Base-by-base conservation (phyloP, 148 eudicot species). In the Vaccinium myrtillus region DNA sequence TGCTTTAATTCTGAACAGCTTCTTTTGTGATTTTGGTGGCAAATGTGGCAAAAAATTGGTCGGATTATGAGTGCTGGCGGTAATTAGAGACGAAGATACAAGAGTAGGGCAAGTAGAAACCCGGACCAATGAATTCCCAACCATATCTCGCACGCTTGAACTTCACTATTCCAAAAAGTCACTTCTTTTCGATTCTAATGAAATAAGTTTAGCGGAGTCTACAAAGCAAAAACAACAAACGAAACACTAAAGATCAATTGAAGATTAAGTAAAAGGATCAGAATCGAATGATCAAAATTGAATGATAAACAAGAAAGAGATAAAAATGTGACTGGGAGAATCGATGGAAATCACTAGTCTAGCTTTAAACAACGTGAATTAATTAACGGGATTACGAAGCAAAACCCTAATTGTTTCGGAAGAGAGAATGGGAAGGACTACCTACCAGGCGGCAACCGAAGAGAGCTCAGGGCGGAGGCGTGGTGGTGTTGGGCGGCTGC, bases 81-180 rank as follows among this genome's bases (percentile, higher is more conserved):
- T 83, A 77, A 84, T 36, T 46, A 88, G 65, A 79, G 87, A 84
- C 23, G 89, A 81, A 74, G 91, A 85, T 36, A 92, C 74, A 75
- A 85, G 82, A 74, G 89, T 39, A 25, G 93, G 86, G 80, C 87
- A 77, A 61, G 89, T 81, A 18, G 88, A 83, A 76, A 89, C 88
- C 83, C 90, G 90, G 73, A 87, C 86, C 81, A 86, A 39, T 54
- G 91, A 87, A 89, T 86, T 90, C 76, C 92, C 89, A 74, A 82
- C 90, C 97, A 92, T 93, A 59, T 85, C 85, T 89, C 65, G 19
- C 32, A 79, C 15, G 23, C 48, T 67, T 73, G 39, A 16, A 48
- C 39, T 48, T 55, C n/a, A 25, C 55, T 54, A 59, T 55, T 55
- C 14, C 67, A 3, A 79, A 7, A 79, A 79, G 56, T 78, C 81